Evolutionary conservation across 768 basidiomycete genomes (phyloP), one percentile per base, ranked within the genome.

Genomic region (Tylopilus sp.): DNA sequence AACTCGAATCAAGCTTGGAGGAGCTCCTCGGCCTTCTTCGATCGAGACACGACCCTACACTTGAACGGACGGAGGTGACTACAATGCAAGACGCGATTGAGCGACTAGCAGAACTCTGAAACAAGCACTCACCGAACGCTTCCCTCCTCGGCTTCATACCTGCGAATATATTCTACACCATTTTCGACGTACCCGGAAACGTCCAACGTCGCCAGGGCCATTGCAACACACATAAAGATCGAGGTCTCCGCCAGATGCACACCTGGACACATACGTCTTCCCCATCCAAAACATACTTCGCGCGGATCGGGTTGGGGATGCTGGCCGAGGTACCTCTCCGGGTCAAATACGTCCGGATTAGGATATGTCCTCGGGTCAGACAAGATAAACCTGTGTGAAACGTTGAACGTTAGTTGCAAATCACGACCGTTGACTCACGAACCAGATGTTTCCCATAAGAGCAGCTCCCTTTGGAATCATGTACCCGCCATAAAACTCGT

Each of bases 401-500:
- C 4, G 5, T 45, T 14, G 28, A 22, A 14, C 31, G 0, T 33
- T 11, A 24, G 6, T 22, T 21, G 3, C 6, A n/a, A 4, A 2
- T 8, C 9, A 12, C 34, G 12, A 14, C n/a, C 24, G 7, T 2
- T 3, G 14, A 3, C 13, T 2, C 40, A 58, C 54, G 1, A 3
- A 64, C 64, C 57, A 59, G 21, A 48, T 25, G 25, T 57, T 63
- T 2, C 43, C 47, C 2, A 61, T 5, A 3, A 57, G 25, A 17
- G 24, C 6, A 1, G 53, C 36, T n/a, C 63, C 67, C 33, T 63
- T 64, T 1, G 67, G 58, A 6, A 68, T 68, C 2, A 59, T 11
- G 31, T 63, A 63, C 4, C 63, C 67, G 2, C 58, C 22, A 21
- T 63, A 57, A 29, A 48, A 29, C 19, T 49, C 25, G 19, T 69